Evolutionary conservation across 139 green algal genomes (phyloP).

Genomic region (Marvania coccoides): DNA sequence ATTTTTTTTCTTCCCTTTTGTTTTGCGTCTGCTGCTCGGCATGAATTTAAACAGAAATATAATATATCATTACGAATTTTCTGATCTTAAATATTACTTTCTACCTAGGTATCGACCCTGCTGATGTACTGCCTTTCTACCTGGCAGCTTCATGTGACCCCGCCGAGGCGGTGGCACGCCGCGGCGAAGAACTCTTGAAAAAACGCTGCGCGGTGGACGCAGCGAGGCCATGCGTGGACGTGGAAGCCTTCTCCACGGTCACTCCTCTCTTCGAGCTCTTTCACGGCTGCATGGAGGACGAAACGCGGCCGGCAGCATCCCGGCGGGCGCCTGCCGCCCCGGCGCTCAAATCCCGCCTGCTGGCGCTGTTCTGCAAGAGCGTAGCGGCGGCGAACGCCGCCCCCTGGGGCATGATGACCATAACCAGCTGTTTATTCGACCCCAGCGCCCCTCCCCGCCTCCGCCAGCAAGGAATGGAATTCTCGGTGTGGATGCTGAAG

Average conservation of each 20-base stretch:
- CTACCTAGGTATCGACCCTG: constrained; percentile 26
- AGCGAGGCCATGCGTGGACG: constrained; percentile 36
- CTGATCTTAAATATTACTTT: too few species aligned
- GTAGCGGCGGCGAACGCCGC: constrained; percentile 70
- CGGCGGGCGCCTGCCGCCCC: constrained; percentile 18
- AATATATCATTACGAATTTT: too few species aligned
- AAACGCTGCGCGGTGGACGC: constrained; percentile 34
- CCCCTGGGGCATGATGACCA: constrained; percentile 35
- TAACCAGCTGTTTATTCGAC: constrained; percentile 49
- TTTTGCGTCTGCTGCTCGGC: too few species aligned
- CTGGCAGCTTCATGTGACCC: constrained; percentile 56
- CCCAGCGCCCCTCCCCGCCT: constrained; percentile 33
- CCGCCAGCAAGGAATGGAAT: constrained; percentile 74
- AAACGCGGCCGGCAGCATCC: neutral
- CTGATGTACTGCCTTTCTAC: constrained; percentile 45
- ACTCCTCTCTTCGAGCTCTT: constrained; percentile 50
- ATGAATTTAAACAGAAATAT: too few species aligned
- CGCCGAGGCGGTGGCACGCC: constrained; percentile 38
- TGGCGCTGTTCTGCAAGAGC: constrained; percentile 49
- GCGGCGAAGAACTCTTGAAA: constrained; percentile 70
- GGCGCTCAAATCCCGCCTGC: constrained; percentile 29
- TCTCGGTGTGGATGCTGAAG: constrained; percentile 77
- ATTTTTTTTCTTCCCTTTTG: too few species aligned
- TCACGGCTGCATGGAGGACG: constrained; percentile 37
- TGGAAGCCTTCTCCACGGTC: constrained; percentile 52